These are phyloP conservation scores for Tricholoma bakamatsutake DNA, from an alignment of 768 basidiomycete species.

Conservation along the genomic window DNA sequence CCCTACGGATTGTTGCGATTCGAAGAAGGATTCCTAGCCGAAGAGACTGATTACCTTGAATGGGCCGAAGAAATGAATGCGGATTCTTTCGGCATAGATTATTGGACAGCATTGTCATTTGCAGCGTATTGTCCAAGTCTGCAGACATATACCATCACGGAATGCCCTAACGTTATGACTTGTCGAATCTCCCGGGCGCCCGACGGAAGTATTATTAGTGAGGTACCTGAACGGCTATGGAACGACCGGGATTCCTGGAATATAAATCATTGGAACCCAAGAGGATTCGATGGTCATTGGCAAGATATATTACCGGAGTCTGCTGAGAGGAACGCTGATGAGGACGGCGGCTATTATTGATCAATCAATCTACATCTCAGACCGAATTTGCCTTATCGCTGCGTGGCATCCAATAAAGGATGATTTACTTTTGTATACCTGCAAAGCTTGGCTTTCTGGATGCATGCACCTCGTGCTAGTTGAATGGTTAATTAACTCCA, in stretches of 20 bases:
- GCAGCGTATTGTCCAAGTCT: background rate
- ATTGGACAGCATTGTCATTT: background rate
- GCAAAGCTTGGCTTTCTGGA: too few relatives aligned
- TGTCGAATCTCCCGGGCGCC: background rate
- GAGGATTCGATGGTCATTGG: background rate
- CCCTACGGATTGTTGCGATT: background rate
- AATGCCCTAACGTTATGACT: background rate
- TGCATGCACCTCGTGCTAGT: too few relatives aligned
- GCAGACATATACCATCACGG: background rate
- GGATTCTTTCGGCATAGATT: background rate
- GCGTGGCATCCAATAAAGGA: too few relatives aligned
- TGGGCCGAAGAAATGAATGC: background rate
- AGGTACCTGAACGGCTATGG: background rate
- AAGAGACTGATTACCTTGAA: background rate
- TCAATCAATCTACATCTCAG: background rate
- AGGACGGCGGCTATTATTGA: background rate
- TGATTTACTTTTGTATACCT: too few relatives aligned
- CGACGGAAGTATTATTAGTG: background rate
- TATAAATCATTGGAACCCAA: background rate
- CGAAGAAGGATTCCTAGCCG: background rate
- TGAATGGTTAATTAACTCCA: background rate
- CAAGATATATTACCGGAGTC: background rate
- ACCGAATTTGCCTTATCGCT: background rate
- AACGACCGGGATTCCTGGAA: background rate
- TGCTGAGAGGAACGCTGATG: background rate